phyloP scores from a whole-genome alignment of 345 rosid species.

The Populus pruinosa region DNA sequence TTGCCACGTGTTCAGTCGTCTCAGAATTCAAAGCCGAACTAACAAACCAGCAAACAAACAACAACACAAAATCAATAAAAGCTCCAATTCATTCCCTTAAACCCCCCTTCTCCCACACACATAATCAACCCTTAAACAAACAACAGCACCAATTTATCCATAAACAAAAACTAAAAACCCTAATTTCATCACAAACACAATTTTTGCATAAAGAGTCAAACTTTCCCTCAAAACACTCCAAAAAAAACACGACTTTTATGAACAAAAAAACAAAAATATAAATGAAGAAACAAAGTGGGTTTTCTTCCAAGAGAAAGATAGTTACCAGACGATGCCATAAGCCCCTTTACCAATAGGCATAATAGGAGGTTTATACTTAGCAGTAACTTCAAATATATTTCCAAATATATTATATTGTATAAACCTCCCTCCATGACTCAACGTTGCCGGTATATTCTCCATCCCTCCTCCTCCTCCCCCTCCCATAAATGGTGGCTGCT shows the following conservation, averaged over 20 bases:
- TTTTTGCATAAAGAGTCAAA: background rate
- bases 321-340: slow-evolving; percentile 96
- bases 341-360: slow-evolving; percentile 99
- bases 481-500: slow-evolving; percentile 18
- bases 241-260: background rate
- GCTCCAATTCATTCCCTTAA: background rate
- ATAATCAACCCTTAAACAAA: background rate
- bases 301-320: background rate
- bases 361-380: slow-evolving; percentile 95
- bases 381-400: slow-evolving; percentile 93
- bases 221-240: background rate
- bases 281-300: background rate
- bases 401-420: slow-evolving; percentile 97
- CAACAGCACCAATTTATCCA: background rate
- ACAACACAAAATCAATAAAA: background rate
- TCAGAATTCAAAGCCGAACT: slow-evolving; percentile 76
- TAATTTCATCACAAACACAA: background rate
- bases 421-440: slow-evolving; percentile 91
- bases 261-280: background rate
- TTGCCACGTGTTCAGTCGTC: slow-evolving; percentile 71
- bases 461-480: slow-evolving; percentile 27
- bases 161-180: background rate
- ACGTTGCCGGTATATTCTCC: slow-evolving; percentile 79
- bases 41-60: background rate
- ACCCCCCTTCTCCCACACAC: background rate